Evolutionary conservation across 306 rosid genomes (phyloP).

Genomic region (Ormosia emarginata): DNA sequence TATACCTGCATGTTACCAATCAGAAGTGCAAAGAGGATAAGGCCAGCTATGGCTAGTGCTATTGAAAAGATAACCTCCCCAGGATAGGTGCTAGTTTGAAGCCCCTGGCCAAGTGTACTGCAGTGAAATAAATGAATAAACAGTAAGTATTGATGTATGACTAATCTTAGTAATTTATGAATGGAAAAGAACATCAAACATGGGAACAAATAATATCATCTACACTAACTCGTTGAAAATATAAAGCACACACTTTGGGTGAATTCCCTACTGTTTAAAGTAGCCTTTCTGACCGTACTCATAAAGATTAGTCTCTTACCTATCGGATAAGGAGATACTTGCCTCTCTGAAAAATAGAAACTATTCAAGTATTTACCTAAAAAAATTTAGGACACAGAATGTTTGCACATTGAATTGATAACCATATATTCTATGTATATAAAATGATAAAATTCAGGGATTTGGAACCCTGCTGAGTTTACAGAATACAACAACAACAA

Average conservation of each 20-base stretch:
- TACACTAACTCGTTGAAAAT: not conserved
- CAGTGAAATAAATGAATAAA: slow-evolving; percentile 3
- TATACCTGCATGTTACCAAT: slow-evolving; percentile 95
- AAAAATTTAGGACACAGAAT: not conserved
- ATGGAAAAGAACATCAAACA: slow-evolving; percentile 1
- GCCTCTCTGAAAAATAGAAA: not conserved
- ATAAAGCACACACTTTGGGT: not conserved
- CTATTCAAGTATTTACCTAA: not conserved
- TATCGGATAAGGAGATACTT: no score
- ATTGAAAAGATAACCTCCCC: slow-evolving; percentile 84
- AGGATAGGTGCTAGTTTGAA: slow-evolving; percentile 73
- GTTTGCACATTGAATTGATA: not conserved
- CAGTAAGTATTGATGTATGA: not conserved
- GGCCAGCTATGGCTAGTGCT: slow-evolving; percentile 69
- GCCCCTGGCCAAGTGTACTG: slow-evolving; percentile 95
- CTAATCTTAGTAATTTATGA: not conserved
- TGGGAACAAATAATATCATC: not conserved
- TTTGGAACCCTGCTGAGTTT: not conserved
- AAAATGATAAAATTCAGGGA: not conserved
- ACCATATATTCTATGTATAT: not conserved
- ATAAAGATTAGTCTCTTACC: no score
- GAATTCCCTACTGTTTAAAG: not conserved
- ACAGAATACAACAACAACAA: no score
- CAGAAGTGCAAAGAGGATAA: slow-evolving; percentile 88
- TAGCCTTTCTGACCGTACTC: no score